A percentile compares a stretch with the other conserved stretches of the same genome.
Evolutionary conservation across 257 asterid genomes (phyloP).

Genomic region (Voacanga thouarsii): DNA sequence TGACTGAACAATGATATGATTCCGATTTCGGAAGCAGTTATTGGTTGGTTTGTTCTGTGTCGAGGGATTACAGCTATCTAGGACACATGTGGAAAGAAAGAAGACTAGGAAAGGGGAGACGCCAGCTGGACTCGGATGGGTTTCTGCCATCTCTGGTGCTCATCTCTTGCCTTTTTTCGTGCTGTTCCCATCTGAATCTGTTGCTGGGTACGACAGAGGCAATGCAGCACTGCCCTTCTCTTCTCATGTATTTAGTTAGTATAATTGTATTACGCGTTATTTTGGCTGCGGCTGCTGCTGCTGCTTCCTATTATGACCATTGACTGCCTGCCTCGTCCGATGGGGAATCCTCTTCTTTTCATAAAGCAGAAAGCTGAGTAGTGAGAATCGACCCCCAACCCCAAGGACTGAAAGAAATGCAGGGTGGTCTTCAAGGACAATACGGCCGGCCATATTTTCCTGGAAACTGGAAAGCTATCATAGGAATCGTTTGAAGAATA

Average conservation of each 20-base stretch:
- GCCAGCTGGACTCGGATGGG: constrained; percentile 28
- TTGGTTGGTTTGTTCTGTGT: background rate
- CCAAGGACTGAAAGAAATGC: constrained; percentile 1
- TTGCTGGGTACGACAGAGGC: background rate
- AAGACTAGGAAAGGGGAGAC: background rate
- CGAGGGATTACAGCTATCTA: background rate
- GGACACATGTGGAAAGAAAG: constrained; percentile 26
- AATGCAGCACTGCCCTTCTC: background rate
- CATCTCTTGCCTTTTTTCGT: background rate
- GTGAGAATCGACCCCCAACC: background rate
- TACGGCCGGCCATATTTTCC: background rate
- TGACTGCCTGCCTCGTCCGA: constrained; percentile 7
- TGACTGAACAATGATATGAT: constrained; percentile 41
- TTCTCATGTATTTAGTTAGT: background rate
- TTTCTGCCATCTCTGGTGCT: constrained; percentile 5
- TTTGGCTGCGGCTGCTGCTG: background rate
- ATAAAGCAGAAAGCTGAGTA: background rate
- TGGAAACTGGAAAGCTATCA: constrained; percentile 5
- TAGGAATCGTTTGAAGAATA: background rate
- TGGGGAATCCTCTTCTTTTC: constrained; percentile 14
- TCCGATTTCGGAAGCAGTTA: background rate
- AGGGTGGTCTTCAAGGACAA: background rate
- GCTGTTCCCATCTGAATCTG: constrained; percentile 2
- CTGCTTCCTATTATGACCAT: constrained; percentile 5
- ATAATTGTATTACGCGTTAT: background rate